Percentiles rank a stretch among this genome's conserved stretches.
phyloP scores from a whole-genome alignment of 2,329 filamentous ascomycete genomes.

The Diaporthe destruens region DNA sequence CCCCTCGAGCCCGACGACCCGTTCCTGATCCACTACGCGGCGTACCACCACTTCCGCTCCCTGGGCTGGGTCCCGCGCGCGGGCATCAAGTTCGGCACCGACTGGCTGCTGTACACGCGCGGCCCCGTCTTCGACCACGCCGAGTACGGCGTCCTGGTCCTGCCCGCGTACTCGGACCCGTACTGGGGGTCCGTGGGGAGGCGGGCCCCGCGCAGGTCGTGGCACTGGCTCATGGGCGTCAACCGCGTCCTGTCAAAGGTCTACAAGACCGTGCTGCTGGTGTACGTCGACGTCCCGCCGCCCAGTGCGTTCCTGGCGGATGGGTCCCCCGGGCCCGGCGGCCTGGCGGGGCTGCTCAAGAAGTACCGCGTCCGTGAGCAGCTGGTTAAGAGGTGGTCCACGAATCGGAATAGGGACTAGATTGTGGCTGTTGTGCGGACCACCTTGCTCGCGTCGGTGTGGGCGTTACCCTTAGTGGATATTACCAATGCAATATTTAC shows the following conservation, averaged over 20 bases:
- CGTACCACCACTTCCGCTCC: slow-evolving; percentile 96
- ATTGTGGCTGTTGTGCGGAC: too few species aligned
- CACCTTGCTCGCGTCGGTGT: too few species aligned
- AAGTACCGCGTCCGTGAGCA: slow-evolving; percentile 49
- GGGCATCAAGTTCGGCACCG: slow-evolving; percentile 94
- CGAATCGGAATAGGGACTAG: slow-evolving; percentile 47
- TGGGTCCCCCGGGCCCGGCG: slow-evolving; percentile 53
- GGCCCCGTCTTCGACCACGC: slow-evolving; percentile 96
- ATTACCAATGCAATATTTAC: too few species aligned
- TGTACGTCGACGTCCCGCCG: slow-evolving; percentile 91
- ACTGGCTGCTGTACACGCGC: slow-evolving; percentile 93
- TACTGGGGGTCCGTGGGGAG: slow-evolving; percentile 76
- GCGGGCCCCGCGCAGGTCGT: slow-evolving; percentile 64
- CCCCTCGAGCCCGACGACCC: slow-evolving; percentile 79
- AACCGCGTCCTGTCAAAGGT: slow-evolving; percentile 92
- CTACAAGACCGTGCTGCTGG: slow-evolving; percentile 87
- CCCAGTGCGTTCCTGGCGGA: slow-evolving; percentile 64
- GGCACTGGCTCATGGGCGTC: slow-evolving; percentile 89
- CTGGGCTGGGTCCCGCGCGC: slow-evolving; percentile 94
- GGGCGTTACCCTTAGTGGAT: too few species aligned
- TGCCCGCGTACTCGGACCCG: slow-evolving; percentile 83
- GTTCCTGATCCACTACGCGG: slow-evolving; percentile 88
- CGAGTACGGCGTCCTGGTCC: slow-evolving; percentile 87
- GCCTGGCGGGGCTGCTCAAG: slow-evolving; percentile 68
- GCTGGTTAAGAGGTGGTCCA: slow-evolving; percentile 49